Evolutionary conservation across 2,329 filamentous ascomycete species (phyloP).

Genomic region (Ceratocystis lukuohia): DNA sequence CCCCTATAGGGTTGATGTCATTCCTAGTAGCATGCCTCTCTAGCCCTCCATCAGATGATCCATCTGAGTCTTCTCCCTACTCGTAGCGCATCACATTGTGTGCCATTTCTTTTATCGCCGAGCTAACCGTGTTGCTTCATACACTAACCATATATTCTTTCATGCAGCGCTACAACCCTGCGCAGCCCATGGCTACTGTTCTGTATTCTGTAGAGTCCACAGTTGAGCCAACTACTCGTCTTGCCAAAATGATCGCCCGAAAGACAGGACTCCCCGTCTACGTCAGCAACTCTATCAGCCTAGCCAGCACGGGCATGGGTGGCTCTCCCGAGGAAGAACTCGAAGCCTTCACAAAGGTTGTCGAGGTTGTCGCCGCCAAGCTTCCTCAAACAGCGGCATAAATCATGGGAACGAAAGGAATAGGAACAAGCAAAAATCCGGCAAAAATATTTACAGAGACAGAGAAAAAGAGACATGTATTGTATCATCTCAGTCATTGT

Average conservation of each 20-base stretch:
- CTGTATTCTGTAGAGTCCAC: slow-evolving; percentile 64
- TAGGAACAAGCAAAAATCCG: not conserved
- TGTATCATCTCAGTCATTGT: not conserved
- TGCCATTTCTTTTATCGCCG: not conserved
- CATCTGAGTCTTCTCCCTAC: not conserved
- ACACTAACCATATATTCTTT: not conserved
- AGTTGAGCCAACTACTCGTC: slow-evolving; percentile 71
- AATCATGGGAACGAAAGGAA: not conserved
- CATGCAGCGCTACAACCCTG: slow-evolving; percentile 37
- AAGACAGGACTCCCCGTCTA: slow-evolving; percentile 66
- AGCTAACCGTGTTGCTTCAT: not conserved
- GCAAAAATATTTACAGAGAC: not conserved
- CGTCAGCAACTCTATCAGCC: slow-evolving; percentile 74
- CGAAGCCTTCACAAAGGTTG: slow-evolving; percentile 65
- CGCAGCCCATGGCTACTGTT: slow-evolving; percentile 59
- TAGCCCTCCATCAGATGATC: not conserved
- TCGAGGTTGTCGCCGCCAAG: slow-evolving; percentile 45
- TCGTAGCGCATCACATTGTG: not conserved
- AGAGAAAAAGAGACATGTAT: not conserved
- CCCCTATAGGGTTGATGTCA: no score
- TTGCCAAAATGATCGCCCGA: slow-evolving; percentile 72
- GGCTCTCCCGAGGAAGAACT: slow-evolving; percentile 87
- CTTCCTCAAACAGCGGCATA: slow-evolving; percentile 20
- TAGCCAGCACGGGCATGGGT: slow-evolving; percentile 59
- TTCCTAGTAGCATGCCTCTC: no score